A percentile compares a stretch with the other conserved stretches of the same genome.
phyloP scores from a whole-genome alignment of 2,329 filamentous ascomycete species.

The Sporothrix sp. region DNA sequence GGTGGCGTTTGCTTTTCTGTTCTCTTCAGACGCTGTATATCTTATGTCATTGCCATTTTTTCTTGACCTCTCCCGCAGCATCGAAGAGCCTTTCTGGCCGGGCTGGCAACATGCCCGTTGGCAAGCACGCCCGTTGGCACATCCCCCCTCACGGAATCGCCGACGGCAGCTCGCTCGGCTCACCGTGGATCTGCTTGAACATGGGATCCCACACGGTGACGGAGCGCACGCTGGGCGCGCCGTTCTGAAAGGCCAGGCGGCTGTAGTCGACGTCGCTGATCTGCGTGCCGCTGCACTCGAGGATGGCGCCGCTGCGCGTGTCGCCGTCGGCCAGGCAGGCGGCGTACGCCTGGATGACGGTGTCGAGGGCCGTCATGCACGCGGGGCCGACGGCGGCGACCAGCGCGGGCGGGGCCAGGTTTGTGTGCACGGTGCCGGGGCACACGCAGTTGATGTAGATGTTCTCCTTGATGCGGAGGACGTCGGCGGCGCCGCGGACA shows the following conservation, averaged over 20 bases:
- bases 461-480: conserved; percentile 36
- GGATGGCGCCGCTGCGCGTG: conserved; percentile 8
- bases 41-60: no score
- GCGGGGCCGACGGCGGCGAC: conserved; percentile 30
- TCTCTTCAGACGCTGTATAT: no score
- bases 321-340: conserved; percentile 34
- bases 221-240: conserved; percentile 10
- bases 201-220: conserved; percentile 14
- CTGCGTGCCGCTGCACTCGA: conserved; percentile 14
- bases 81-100: no score
- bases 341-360: conserved; percentile 36
- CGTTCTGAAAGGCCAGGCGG: conserved; percentile 11
- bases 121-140: no score
- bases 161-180: conserved; percentile 12
- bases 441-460: conserved; percentile 40
- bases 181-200: conserved; percentile 16
- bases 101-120: no score
- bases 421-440: conserved; percentile 37
- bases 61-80: no score
- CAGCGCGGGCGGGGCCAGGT: conserved; percentile 35
- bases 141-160: conserved; percentile 7
- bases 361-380: conserved; percentile 32
- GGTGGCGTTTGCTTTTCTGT: no score
- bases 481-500: conserved; percentile 28
- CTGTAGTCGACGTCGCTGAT: conserved; percentile 10